Base-by-base conservation (phyloP, 177 flowering plant species). In the Vitis hybrid region DNA sequence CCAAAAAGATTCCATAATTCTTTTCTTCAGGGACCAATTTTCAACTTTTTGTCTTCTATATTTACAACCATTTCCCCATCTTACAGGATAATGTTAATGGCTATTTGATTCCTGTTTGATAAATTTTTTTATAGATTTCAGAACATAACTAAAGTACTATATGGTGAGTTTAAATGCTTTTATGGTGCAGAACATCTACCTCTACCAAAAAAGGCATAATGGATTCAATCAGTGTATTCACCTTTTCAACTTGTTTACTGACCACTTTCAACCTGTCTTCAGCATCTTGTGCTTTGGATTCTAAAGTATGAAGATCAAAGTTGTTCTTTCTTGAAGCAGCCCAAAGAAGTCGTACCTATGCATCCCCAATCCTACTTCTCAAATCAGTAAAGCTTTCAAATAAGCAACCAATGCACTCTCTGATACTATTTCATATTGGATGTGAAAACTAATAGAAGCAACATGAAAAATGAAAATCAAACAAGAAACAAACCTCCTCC, bases 271-370 rank as follows among this genome's bases (percentile, higher is more conserved):
- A 52, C 60, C 73, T 80, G 9, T 78, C 78, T 66, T 86, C 87
- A 62, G 88, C 80, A 72, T 86, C 87, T 60, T 68, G 76, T 13
- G 82, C 87, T 77, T 85, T 82, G 14, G 79, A 67, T 78, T 89
- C 82, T 65, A 90, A 68, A 50, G 65, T 56, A 72, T 86, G 87
- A 66, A 89, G 57, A 66, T 90, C 88, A 76, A 90, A 88, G 62
- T 93, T 89, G 86, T 81, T 90, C 74, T 78, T 82, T 69, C 93
- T 88, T 54, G 83, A 87, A 48, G 74, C 77, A 58, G 75, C 88
- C 97, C 95, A 90, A 1, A 93, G 88, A 70, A 54, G 77, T 74
- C 68, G 84, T 68, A 90, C 87, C 98, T 91, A 81, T 67, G 80
- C 68, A 80, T 70, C 27, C 69, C 65, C 74, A 82, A 74, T 17